Evolutionary conservation across 2,329 filamentous ascomycete genomes (phyloP), one percentile per base, ranked within the genome.

Genomic region (Xylariaceae sp.): DNA sequence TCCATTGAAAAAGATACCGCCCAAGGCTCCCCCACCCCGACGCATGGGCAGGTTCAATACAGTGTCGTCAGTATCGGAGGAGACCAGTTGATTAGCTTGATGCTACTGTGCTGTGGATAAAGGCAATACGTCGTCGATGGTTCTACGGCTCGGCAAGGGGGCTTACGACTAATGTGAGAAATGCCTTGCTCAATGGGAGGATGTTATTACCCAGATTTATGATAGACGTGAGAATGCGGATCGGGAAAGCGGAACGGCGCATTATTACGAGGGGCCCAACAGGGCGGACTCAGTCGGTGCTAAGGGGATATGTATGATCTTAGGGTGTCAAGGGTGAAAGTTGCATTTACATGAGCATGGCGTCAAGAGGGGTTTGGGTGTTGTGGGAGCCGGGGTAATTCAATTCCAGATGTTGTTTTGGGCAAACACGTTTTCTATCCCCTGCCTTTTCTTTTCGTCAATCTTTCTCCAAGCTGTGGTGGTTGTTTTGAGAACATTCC

Each of bases 41-140:
- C 69, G 76, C 41, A 71, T 69, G 56, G 76, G 75, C 37, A 72
- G 72, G 61, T 67, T 74, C 59, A 74, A 71, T 61, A 49, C 62
- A 7, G 56, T 51, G 12, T 47, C 60, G 9, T 47, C 64, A 7
- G 55, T 50, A 7, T 54, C 66, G n/a, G 64, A 67, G 30, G 53
- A 60, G 31, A 26, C 35, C 19, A 52, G 42, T 1, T 30, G 50
- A 11, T 12, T 41, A 19, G 44, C 52, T 19, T 54, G 55, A 47
- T 51, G 43, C 7, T 34, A 11, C 34, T 27, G 7, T 34, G 7
- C 31, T 12, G 26, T 11, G 26, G 37, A 26, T 6, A 37, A 35
- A 42, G 35, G n/a, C 19, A 39, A 46, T 42, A 27, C 8, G 39
- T 48, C 8, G 32, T 43, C 32, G 37, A 35, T 42, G 35, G 12